These are phyloP conservation scores for Penicillium malachiteum DNA, from an alignment of 495 filamentous ascomycete species.

Conservation along the genomic window DNA sequence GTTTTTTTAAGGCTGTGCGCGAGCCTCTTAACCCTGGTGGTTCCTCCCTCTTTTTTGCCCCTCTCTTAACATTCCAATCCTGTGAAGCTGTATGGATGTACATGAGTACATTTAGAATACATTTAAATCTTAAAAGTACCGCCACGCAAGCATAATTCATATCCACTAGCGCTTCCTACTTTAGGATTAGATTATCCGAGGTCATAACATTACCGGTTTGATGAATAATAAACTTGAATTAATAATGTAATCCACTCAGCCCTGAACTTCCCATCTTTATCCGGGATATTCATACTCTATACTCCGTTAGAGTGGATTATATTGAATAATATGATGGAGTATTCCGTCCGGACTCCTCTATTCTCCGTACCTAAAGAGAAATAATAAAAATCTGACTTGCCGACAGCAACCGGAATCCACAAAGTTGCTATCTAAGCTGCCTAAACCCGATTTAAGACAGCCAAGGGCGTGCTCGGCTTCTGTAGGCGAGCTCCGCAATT, in stretches of 20 bases:
- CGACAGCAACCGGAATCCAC: slow-evolving; percentile 3
- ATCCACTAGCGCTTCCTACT: background rate
- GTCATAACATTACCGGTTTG: too few species aligned
- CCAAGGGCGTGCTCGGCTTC: slow-evolving; percentile 5
- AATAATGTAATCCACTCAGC: too few species aligned
- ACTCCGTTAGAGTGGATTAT: too few species aligned
- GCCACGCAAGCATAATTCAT: background rate
- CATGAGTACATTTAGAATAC: background rate
- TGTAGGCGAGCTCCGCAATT: slow-evolving; percentile 23
- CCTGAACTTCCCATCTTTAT: too few species aligned
- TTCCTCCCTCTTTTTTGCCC: background rate
- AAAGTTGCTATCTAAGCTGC: background rate
- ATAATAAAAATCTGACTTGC: background rate
- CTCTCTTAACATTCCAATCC: slow-evolving; percentile 1
- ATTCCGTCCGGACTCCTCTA: too few species aligned
- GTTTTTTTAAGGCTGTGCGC: slow-evolving; percentile 6
- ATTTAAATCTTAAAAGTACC: background rate
- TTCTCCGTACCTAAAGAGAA: too few species aligned
- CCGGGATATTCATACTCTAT: too few species aligned
- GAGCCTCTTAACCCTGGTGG: background rate
- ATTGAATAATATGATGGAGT: too few species aligned
- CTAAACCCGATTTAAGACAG: background rate
- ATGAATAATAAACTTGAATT: slow-evolving; percentile 2
- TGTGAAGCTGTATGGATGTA: slow-evolving; percentile 12
- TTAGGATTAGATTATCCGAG: background rate